phyloP scores from a whole-genome alignment of 1,139 yeast genomes.

The Sugiyamaella xylanicola region DNA sequence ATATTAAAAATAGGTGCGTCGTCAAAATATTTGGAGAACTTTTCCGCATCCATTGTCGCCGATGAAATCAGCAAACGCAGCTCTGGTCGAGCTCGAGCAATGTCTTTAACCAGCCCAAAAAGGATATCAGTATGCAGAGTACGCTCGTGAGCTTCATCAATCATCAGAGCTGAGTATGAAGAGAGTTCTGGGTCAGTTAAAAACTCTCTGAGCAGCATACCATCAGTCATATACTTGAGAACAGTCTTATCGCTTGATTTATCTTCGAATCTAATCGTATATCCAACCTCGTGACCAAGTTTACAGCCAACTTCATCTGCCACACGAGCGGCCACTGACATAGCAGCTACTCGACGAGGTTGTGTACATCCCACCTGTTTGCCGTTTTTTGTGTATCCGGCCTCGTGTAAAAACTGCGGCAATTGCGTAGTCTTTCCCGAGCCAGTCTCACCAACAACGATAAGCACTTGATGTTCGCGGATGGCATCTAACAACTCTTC shows the following conservation, averaged over 20 bases:
- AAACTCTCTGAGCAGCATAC: constrained; percentile 87
- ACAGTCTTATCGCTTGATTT: constrained; percentile 61
- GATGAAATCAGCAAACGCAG: constrained; percentile 80
- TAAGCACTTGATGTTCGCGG: constrained; percentile 66
- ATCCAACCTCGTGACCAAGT: constrained; percentile 83
- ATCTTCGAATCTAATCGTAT: constrained; percentile 85
- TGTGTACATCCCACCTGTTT: constrained; percentile 84
- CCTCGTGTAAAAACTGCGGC: constrained; percentile 85
- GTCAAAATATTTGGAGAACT: constrained; percentile 76
- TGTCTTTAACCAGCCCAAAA: constrained; percentile 76
- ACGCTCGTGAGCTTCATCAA: constrained; percentile 97
- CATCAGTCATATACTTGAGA: constrained; percentile 90
- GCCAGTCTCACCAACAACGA: constrained; percentile 96
- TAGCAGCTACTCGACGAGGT: constrained; percentile 95
- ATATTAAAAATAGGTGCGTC: constrained; percentile 81
- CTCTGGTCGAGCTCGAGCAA: constrained; percentile 63
- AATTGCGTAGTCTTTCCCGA: constrained; percentile 96
- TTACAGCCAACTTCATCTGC: constrained; percentile 78
- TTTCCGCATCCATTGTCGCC: constrained; percentile 90
- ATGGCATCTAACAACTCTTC: constrained; percentile 65
- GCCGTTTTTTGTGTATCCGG: constrained; percentile 64
- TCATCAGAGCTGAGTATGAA: constrained; percentile 78
- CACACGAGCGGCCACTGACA: constrained; percentile 88
- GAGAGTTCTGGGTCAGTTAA: constrained; percentile 70
- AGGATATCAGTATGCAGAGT: constrained; percentile 91